phyloP scores from a whole-genome alignment of 2,329 filamentous ascomycete genomes.

The Conoideocrella luteorostrata region DNA sequence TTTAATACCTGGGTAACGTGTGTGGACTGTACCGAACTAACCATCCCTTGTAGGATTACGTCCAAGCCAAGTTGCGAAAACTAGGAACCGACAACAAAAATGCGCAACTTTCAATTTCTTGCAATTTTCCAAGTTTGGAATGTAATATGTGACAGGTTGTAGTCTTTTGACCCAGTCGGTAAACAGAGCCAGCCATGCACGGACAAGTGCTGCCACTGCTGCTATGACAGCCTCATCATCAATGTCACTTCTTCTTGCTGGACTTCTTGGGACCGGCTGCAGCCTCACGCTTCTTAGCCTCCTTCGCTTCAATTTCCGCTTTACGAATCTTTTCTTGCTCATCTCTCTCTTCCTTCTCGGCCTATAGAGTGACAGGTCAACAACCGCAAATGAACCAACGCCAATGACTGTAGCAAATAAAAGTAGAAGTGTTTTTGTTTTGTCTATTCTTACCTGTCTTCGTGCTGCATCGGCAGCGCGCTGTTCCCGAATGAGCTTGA shows the following conservation, averaged over 20 bases:
- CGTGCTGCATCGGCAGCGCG: slow-evolving; percentile 76
- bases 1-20: no score
- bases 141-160: not conserved
- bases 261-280: slow-evolving; percentile 44
- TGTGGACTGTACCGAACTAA: no score
- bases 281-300: slow-evolving; percentile 50
- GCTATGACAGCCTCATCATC: not conserved
- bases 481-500: slow-evolving; percentile 77
- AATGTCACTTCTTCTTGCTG: slow-evolving; percentile 42
- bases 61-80: no score
- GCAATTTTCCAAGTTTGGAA: not conserved
- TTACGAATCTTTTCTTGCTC: slow-evolving; percentile 42
- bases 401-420: no score
- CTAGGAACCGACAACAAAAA: no score
- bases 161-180: not conserved
- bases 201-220: not conserved
- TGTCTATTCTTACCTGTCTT: slow-evolving; percentile 66
- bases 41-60: no score
- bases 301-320: slow-evolving; percentile 46
- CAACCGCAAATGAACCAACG: slow-evolving; percentile 4
- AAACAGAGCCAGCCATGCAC: not conserved
- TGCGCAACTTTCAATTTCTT: no score
- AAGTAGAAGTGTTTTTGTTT: no score
- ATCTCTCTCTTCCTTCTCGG: slow-evolving; percentile 52
- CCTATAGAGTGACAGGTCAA: slow-evolving; percentile 31